Evolutionary conservation across 176 grass and related monocot species (phyloP).

Genomic region (barley (Hordeum vulgare)): MorexV3_pseudomolecules_assembly NC_058520.1:509516034-509516533

Average conservation of each 20-base stretch:
- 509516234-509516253: no score
- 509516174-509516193: constrained; percentile 24
- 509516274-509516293: constrained; percentile 23
- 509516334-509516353: constrained; percentile 67
- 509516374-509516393: constrained; percentile 63
- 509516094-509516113: constrained; percentile 49
- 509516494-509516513: no score
- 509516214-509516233: no score
- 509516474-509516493: no score
- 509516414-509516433: no score
- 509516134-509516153: constrained; percentile 46
- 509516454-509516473: no score
- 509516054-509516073: constrained; percentile 16
- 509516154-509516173: constrained; percentile 28
- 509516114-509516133: constrained; percentile 72
- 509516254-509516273: neutral
- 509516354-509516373: constrained; percentile 56
- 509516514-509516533: no score
- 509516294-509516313: constrained; percentile 13
- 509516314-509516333: constrained; percentile 40
- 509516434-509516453: no score
- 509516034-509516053: neutral
- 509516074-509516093: constrained; percentile 23
- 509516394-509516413: neutral
- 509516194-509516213: constrained; percentile 1